Conservation (phyloP, 345 rosid genomes). For the Acer campestre region DNA sequence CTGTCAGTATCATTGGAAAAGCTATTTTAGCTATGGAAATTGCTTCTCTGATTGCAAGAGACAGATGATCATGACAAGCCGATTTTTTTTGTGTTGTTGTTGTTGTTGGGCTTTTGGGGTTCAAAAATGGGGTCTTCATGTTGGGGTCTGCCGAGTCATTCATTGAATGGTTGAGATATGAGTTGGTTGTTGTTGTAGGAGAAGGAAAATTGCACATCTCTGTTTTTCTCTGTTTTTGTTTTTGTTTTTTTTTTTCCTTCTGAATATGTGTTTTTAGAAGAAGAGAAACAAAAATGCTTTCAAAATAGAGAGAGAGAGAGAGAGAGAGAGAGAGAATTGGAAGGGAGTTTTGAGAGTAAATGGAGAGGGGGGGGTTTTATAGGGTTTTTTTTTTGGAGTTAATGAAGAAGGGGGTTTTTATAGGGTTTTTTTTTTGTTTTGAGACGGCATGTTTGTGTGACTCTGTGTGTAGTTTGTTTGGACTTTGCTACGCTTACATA, state of each 20-base stretch:
- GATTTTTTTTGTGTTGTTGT: constrained; percentile 7
- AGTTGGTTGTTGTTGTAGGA: background rate
- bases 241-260: background rate
- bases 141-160: constrained; percentile 11
- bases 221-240: background rate
- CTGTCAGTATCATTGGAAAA: constrained; percentile 69
- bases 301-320: background rate
- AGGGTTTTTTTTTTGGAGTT: constrained; percentile 5
- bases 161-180: background rate
- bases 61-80: constrained; percentile 13
- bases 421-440: background rate
- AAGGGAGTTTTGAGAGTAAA: constrained; percentile 1
- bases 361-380: constrained; percentile 14
- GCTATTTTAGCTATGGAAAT: constrained; percentile 57
- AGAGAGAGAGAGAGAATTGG: background rate
- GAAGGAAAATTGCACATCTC: constrained; percentile 11
- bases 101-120: constrained; percentile 13
- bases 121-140: constrained; percentile 15
- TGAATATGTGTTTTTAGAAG: background rate
- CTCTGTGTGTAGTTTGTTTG: background rate
- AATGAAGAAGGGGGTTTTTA: constrained; percentile 22
- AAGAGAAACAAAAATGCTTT: background rate
- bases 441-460: background rate
- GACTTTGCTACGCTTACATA: background rate
- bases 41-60: constrained; percentile 46